Conservation (phyloP, 2,329 filamentous ascomycete genomes). For the Calonectria pauciramosa region DNA sequence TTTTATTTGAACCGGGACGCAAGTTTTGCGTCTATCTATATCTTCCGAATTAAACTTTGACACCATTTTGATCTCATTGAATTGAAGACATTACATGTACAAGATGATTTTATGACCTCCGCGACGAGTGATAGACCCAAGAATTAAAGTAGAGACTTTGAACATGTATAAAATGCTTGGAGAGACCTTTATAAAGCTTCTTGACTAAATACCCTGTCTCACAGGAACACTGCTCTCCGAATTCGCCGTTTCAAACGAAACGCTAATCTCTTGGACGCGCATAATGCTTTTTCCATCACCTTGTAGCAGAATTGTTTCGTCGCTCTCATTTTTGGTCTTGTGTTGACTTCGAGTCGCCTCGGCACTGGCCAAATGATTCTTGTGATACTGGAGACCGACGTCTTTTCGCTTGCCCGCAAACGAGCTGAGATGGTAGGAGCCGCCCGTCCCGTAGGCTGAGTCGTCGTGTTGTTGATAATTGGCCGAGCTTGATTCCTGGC, state of each 20-base stretch:
- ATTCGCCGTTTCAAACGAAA: slow-evolving; percentile 26
- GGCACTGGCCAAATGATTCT: slow-evolving; percentile 18
- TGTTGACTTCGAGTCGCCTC: slow-evolving; percentile 14
- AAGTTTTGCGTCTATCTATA: background rate
- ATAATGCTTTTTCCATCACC: slow-evolving; percentile 25
- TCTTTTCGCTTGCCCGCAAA: slow-evolving; percentile 19
- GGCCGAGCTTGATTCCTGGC: slow-evolving; percentile 31
- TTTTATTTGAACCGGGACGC: background rate
- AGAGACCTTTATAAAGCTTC: background rate
- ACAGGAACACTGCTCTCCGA: background rate
- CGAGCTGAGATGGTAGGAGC: slow-evolving; percentile 24
- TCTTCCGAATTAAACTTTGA: background rate
- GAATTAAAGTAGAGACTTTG: background rate
- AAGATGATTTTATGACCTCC: background rate
- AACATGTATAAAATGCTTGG: background rate
- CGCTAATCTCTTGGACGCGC: slow-evolving; percentile 28
- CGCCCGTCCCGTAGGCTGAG: slow-evolving; percentile 20
- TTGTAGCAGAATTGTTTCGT: slow-evolving; percentile 31
- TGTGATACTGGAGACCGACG: background rate
- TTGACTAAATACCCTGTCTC: background rate
- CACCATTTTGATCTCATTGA: background rate
- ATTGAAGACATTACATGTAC: background rate
- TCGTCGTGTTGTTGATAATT: slow-evolving; percentile 33
- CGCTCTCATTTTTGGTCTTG: slow-evolving; percentile 28
- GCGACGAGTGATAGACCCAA: background rate